phyloP scores from a whole-genome alignment of 129 eudicot genomes.

The Centrapalus pauciflorus region DNA sequence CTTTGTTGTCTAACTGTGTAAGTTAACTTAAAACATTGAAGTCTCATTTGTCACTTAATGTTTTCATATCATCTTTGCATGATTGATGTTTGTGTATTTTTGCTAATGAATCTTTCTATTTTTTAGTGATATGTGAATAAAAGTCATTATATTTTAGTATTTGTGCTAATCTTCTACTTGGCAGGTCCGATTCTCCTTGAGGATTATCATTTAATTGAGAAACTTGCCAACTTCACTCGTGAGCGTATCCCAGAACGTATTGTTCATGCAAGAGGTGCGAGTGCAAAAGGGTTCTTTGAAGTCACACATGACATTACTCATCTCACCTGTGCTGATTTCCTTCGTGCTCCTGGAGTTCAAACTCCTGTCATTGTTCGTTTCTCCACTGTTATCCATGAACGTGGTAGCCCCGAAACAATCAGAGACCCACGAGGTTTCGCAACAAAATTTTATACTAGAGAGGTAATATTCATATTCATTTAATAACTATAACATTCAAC shows the following conservation, averaged over 20 bases:
- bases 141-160: too few species aligned
- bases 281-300: constrained; percentile 92
- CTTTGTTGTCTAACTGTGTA: too few species aligned
- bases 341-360: constrained; percentile 79
- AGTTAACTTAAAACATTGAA: too few species aligned
- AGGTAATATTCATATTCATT: constrained; percentile 27
- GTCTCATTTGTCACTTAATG: too few species aligned
- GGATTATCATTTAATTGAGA: constrained; percentile 87
- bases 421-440: constrained; percentile 90
- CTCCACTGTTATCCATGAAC: constrained; percentile 87
- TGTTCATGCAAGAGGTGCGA: constrained; percentile 85
- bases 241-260: constrained; percentile 89
- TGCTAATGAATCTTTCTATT: too few species aligned
- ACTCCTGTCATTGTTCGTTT: constrained; percentile 89
- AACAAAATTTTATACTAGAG: constrained; percentile 79
- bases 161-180: not conserved
- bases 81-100: not conserved
- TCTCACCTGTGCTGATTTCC: constrained; percentile 88
- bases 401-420: constrained; percentile 87
- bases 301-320: constrained; percentile 77
- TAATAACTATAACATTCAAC: too few species aligned
- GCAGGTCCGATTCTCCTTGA: constrained; percentile 86
- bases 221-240: constrained; percentile 71
- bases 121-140: too few species aligned
- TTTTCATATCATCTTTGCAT: too few species aligned